phyloP scores from a whole-genome alignment of 305 asterid species.

The Fraxinus dipetala region DNA sequence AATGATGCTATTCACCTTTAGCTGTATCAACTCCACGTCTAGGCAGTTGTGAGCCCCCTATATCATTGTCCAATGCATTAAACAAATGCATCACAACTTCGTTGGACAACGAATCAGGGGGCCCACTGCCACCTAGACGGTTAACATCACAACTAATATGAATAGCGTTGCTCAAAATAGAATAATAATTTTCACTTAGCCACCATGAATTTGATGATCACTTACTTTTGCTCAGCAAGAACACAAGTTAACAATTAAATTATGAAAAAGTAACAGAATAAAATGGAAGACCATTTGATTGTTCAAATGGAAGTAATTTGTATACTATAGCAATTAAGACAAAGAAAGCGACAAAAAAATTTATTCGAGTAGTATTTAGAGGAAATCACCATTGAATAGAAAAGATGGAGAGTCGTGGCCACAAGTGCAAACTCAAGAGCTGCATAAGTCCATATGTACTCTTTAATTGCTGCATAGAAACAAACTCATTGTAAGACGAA shows the following conservation, averaged over 20 bases:
- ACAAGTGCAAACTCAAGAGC: slow-evolving; percentile 77
- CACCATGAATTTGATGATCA: background rate
- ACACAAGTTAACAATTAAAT: background rate
- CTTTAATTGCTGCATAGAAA: slow-evolving; percentile 61
- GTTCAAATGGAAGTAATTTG: background rate
- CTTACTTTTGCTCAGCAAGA: background rate
- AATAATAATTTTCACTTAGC: background rate
- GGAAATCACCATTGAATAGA: slow-evolving; percentile 61
- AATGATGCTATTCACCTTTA: background rate
- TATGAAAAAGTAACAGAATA: background rate
- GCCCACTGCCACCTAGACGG: background rate
- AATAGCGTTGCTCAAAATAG: background rate
- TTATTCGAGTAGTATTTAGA: background rate
- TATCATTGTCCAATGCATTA: background rate
- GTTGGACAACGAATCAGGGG: background rate
- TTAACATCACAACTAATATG: background rate
- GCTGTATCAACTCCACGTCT: background rate
- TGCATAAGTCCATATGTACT: slow-evolving; percentile 76
- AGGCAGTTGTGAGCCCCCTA: background rate
- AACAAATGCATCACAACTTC: background rate
- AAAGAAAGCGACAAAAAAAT: background rate
- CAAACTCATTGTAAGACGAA: slow-evolving; percentile 16
- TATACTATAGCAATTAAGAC: background rate
- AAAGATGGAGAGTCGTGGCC: slow-evolving; percentile 55
- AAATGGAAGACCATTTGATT: background rate